phyloP scores from a whole-genome alignment of 2,329 filamentous ascomycete species.

The Diaporthe longicolla region DNA sequence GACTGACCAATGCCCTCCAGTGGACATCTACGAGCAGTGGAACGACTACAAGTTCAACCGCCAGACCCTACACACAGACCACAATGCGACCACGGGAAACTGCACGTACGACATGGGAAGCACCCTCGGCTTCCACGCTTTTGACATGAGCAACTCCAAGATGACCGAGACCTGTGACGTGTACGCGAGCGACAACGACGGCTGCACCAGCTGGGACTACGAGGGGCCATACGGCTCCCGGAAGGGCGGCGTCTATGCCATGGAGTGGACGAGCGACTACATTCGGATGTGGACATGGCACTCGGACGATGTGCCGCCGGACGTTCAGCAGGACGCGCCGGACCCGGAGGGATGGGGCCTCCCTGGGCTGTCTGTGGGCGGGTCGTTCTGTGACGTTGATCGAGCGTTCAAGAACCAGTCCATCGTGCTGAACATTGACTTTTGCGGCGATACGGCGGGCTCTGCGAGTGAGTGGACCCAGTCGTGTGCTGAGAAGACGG shows the following conservation, averaged over 20 bases:
- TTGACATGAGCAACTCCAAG: slow-evolving; percentile 31
- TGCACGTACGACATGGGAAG: slow-evolving; percentile 27
- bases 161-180: slow-evolving; percentile 21
- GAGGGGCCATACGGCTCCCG: slow-evolving; percentile 8
- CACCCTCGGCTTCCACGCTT: slow-evolving; percentile 12
- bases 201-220: slow-evolving; percentile 35
- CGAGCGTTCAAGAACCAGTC: slow-evolving; percentile 75
- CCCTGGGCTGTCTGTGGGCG: slow-evolving; percentile 74
- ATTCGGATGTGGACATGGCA: slow-evolving; percentile 37
- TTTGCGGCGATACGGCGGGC: slow-evolving; percentile 81
- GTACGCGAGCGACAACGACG: slow-evolving; percentile 3
- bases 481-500: slow-evolving; percentile 45
- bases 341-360: slow-evolving; percentile 75
- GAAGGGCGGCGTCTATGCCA: slow-evolving; percentile 20
- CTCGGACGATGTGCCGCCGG: background rate
- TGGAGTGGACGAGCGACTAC: slow-evolving; percentile 14
- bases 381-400: slow-evolving; percentile 72
- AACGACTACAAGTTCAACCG: slow-evolving; percentile 31
- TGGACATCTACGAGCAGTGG: slow-evolving; percentile 41
- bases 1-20: background rate
- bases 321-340: slow-evolving; percentile 58
- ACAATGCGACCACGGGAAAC: slow-evolving; percentile 33
- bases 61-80: slow-evolving; percentile 32
- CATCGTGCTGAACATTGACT: slow-evolving; percentile 80
- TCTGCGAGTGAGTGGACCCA: slow-evolving; percentile 47